These are phyloP conservation scores for Aphanomyces stellatus DNA, from an alignment of 352 stramenopile species.

Conservation along the genomic window DNA sequence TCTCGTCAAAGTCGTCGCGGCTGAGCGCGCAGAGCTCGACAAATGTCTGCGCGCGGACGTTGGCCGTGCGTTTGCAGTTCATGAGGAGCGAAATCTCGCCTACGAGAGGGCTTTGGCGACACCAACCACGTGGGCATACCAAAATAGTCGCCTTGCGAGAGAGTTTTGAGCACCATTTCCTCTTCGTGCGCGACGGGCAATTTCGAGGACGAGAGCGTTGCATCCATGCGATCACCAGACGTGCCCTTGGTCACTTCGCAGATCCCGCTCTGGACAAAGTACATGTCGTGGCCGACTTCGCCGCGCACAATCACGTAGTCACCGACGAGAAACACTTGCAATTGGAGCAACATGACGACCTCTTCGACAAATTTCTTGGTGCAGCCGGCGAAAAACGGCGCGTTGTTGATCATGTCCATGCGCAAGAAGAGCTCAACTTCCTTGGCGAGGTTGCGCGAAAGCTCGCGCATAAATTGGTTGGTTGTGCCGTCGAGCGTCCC, in stretches of 20 bases:
- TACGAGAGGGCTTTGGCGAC: not conserved
- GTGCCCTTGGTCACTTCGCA: slow-evolving; percentile 75
- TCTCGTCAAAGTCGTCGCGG: slow-evolving; percentile 62
- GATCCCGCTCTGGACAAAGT: slow-evolving; percentile 73
- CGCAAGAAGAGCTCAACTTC: slow-evolving; percentile 75
- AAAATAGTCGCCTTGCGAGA: slow-evolving; percentile 70
- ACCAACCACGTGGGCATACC: not conserved
- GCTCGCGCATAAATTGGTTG: slow-evolving; percentile 63
- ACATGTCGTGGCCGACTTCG: slow-evolving; percentile 82
- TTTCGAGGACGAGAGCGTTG: not conserved
- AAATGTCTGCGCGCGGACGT: slow-evolving; percentile 60
- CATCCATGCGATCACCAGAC: slow-evolving; percentile 10
- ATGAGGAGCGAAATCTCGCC: slow-evolving; percentile 68
- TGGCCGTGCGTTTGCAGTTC: slow-evolving; percentile 78
- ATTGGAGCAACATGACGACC: slow-evolving; percentile 68
- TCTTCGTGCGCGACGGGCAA: not conserved
- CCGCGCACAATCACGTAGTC: slow-evolving; percentile 78
- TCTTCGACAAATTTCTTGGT: slow-evolving; percentile 76
- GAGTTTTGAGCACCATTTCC: not conserved
- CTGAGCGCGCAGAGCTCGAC: slow-evolving; percentile 67
- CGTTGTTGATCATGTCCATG: slow-evolving; percentile 83
- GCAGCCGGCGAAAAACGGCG: slow-evolving; percentile 72
- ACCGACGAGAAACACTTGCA: slow-evolving; percentile 76
- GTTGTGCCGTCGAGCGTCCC: slow-evolving; percentile 66
- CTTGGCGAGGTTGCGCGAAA: slow-evolving; percentile 70